Base-by-base conservation (phyloP, 495 filamentous ascomycete genomes). In the Aspergillus sclerotiicarbonarius region DNA sequence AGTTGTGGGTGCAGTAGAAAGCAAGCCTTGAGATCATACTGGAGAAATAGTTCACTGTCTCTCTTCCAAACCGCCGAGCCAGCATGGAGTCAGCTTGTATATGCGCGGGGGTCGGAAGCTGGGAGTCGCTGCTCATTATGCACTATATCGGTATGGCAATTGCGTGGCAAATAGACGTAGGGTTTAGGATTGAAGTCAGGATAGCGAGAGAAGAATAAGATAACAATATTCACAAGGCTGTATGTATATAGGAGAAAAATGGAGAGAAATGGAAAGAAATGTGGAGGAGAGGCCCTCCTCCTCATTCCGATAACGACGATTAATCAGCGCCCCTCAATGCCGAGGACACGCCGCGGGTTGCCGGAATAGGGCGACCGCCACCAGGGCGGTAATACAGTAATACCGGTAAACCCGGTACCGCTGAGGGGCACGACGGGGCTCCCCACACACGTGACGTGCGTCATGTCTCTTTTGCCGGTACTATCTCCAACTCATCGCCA, bases 31-130 rank as follows among this genome's bases (percentile, higher is more conserved):
- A 41, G 33, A 29, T 16, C 68, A 41, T 73, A 81, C 92, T 91
- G 57, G 90, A 89, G 78, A 96, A 98, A 82, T 98, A 98, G 76
- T 98, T 98, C 62, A 88, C 85, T 12, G 91, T 85, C 76, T 98
- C 94, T 62, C 80, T 87, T 64, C 94, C 94, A 71, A 96, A 97
- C 58, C 89, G 94, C 48, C 87, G 82, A 44, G 87, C 84, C 62
- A 98, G 76, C 85, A 92, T 92, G 7, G 89, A 90, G 77, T 92
- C 85, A 65, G 89, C 82, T 66, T 87, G 82, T 58, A 76, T 73
- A 64, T 86, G 80, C 8, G 81, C 81, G 49, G 85, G 83, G 48
- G 76, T 75, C 5, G 85, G 85, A 30, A 80, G 66, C 51, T 75
- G 73, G 37, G 71, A 63, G 29, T 59, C 43, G 21, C 59, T 53